Evolutionary conservation across 495 filamentous ascomycete species (phyloP).

Genomic region (Chlorociboria aeruginascens): DNA sequence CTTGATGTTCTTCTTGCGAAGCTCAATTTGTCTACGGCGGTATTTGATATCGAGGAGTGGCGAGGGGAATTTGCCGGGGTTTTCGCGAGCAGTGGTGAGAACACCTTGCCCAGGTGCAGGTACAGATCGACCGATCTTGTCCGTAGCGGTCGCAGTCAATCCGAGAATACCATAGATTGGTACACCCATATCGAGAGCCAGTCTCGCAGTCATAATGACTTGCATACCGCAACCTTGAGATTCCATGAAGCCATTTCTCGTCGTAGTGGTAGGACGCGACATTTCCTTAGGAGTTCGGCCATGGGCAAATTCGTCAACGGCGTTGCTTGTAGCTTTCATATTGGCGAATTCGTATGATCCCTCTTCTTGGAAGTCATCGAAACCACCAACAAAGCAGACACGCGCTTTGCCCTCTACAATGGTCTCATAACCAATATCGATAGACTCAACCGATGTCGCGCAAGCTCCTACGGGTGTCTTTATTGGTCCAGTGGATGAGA

Average conservation of each 20-base stretch:
- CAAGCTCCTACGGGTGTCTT: slow-evolving; percentile 98
- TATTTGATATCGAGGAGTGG: slow-evolving; percentile 96
- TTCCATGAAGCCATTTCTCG: slow-evolving; percentile 97
- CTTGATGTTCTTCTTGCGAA: slow-evolving; percentile 82
- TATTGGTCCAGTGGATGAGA: slow-evolving; percentile 96
- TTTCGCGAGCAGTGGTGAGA: slow-evolving; percentile 92
- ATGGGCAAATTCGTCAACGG: slow-evolving; percentile 88
- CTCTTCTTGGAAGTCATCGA: slow-evolving; percentile 99
- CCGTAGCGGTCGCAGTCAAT: slow-evolving; percentile 91
- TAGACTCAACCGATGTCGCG: slow-evolving; percentile 91
- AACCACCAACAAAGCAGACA: slow-evolving; percentile 94
- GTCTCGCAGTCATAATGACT: slow-evolving; percentile 92
- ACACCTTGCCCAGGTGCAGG: slow-evolving; percentile 95
- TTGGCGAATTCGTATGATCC: slow-evolving; percentile 99
- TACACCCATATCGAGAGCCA: slow-evolving; percentile 96
- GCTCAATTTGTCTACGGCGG: slow-evolving; percentile 83
- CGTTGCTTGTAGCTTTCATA: slow-evolving; percentile 98
- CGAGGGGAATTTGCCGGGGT: slow-evolving; percentile 79
- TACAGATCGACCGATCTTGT: slow-evolving; percentile 97
- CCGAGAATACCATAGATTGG: slow-evolving; percentile 94
- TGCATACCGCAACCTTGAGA: slow-evolving; percentile 98
- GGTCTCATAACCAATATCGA: slow-evolving; percentile 95
- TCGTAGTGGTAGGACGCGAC: slow-evolving; percentile 95
- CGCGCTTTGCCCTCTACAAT: slow-evolving; percentile 96
- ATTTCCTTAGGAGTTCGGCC: slow-evolving; percentile 94